Base-by-base conservation (phyloP, 371 early-diverging fungal species). In the Mortierella polycephala region DNA sequence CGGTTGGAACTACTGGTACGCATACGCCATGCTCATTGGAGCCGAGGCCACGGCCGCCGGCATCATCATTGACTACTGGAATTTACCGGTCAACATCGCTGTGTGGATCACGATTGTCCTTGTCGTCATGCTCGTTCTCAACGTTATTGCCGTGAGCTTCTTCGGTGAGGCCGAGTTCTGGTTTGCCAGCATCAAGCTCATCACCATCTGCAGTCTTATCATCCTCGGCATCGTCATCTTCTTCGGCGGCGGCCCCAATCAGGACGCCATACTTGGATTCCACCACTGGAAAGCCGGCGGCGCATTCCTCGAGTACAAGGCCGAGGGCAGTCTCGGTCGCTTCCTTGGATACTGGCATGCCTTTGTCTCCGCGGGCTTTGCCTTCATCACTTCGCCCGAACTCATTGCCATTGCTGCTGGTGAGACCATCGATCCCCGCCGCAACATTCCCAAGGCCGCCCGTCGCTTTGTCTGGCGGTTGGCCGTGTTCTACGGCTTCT, bases 321-420 rank as follows among this genome's bases (percentile, higher is more conserved):
- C 75, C 1, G 56, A 30, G 21, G 69, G 69, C 37, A 57, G 62
- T 61, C n/a, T 41, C 12, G 69, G 69, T 62, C 61, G 51, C 16
- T 68, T 68, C 69, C 69, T 68, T 47, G 69, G 23, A 8, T 68
- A 61, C 12, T 85, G 88, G 74, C 84, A 83, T 58, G 86, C 86
- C 39, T 91, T 94, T 69, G 71, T 94, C 41, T 86, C 91, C 44
- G 94, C 95, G 7, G 94, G 92, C 23, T 95, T 93, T 63, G 86
- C 91, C 18, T 94, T 93, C 84, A 94, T 94, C 52, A 94, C 95
- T 67, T 92, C 93, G 7, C 82, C 86, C 62, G 93, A 90, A 82
- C 85, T 91, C 23, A 87, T 91, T 30, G 91, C 91, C 71, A 86
- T 93, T 57, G 86, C 94, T 50, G 89, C 90, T 39, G 91, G 90